Evolutionary conservation across 495 filamentous ascomycete species (phyloP), one percentile per base, ranked within the genome.

Genomic region (Filosporella fistucella): DNA sequence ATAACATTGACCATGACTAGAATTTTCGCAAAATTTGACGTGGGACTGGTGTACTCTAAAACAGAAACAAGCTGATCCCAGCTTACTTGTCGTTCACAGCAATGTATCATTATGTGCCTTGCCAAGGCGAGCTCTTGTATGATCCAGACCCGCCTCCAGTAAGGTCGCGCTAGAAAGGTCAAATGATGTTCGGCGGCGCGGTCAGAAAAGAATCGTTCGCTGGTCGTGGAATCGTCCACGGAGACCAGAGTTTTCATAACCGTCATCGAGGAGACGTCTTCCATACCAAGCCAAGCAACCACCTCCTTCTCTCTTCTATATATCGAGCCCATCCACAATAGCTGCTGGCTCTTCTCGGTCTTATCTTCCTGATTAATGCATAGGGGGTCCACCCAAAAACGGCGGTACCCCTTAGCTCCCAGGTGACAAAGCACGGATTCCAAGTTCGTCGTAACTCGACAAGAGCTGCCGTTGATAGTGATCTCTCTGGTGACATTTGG

Each of bases 351-450:
- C 4, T 18, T 13, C 26, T 43, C 41, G 6, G 16, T 26, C 14
- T 29, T 43, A 32, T 43, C 41, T 6, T 12, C 12, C 14, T 43
- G 41, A 18, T 43, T 43, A 17, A 43, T 43, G 21, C 41, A 43
- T 4, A 43, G 24, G 6, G 41, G 24, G 21, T 43, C 41, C 2
- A 43, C 14, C 41, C 41, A 43, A 2, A 29, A 28, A 9, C 2
- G 9, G 12, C 12, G 12, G 18, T 3, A 17, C 8, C 12, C 7
- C 21, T 17, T 2, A 1, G 13, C 7, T 16, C 14, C 3, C 14
- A 30, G 14, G 1, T 17, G 24, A 4, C 5, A 11, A 4, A 43
- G 17, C 3, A n/a, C 24, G 21, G 11, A 4, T 17, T 17, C 24
- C 1, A 43, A 18, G n/a, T 43, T 43, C 12, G 9, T 24, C 18